These are phyloP conservation scores for Sugiyamaella chiloensis DNA, from an alignment of 805 yeast genomes.

Conservation along the genomic window DNA sequence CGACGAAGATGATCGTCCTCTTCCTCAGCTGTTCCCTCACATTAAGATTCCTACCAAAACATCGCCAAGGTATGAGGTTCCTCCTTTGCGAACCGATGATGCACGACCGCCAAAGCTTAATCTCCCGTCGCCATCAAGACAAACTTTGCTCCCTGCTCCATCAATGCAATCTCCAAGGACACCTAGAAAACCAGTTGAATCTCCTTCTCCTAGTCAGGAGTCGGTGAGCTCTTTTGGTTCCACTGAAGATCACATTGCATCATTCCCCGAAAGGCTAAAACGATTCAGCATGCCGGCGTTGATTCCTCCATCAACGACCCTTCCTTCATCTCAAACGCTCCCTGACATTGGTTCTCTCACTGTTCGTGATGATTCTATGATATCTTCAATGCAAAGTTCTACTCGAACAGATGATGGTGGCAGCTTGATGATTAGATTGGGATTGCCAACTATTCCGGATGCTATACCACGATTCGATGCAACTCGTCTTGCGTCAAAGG, in stretches of 20 bases:
- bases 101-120: no score
- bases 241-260: no score
- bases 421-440: conserved; percentile 20
- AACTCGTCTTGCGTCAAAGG: conserved; percentile 19
- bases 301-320: not conserved
- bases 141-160: no score
- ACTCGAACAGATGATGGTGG: conserved; percentile 17
- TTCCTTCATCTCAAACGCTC: not conserved
- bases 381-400: conserved; percentile 19
- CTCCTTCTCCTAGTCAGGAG: no score
- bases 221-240: no score
- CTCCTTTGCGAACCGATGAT: not conserved
- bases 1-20: not conserved
- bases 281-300: no score
- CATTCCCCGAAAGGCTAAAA: no score
- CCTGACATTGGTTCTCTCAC: not conserved
- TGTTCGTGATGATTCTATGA: not conserved
- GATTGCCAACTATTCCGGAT: conserved; percentile 26
- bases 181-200: no score
- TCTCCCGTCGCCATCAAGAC: no score
- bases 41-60: not conserved
- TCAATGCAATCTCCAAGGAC: no score
- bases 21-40: not conserved
- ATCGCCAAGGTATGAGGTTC: not conserved
- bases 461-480: conserved; percentile 19